Evolutionary conservation across 2,329 filamentous ascomycete species (phyloP).

Genomic region (Incumbomyces delicatus): DNA sequence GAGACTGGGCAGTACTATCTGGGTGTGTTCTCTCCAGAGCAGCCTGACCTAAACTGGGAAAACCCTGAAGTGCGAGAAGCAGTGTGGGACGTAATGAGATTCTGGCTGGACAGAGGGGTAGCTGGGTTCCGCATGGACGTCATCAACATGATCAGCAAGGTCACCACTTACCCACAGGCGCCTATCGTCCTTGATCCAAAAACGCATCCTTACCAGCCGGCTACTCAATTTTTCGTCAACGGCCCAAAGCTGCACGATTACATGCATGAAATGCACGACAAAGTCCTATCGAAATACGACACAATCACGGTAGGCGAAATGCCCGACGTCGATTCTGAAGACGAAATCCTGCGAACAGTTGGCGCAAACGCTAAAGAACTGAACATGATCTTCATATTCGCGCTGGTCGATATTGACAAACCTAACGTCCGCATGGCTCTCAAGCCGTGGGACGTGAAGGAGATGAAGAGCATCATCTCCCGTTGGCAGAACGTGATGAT

Average conservation of each 20-base stretch:
- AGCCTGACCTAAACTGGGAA: conserved; percentile 84
- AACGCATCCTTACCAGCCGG: conserved; percentile 37
- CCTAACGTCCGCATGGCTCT: conserved; percentile 23
- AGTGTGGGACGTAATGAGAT: conserved; percentile 63
- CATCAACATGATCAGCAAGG: conserved; percentile 53
- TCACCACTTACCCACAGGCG: conserved; percentile 42
- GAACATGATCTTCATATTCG: conserved; percentile 35
- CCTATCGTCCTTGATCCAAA: conserved; percentile 29
- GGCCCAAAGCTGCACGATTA: conserved; percentile 32
- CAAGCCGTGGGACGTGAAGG: conserved; percentile 32
- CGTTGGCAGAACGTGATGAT: conserved; percentile 42
- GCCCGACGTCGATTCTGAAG: conserved; percentile 26
- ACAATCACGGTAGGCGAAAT: conserved; percentile 34
- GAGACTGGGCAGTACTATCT: conserved; percentile 66
- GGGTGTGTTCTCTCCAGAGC: conserved; percentile 63
- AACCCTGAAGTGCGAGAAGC: conserved; percentile 57
- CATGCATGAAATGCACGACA: conserved; percentile 27
- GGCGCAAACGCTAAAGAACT: conserved; percentile 27
- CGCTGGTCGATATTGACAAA: conserved; percentile 25
- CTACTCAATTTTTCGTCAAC: conserved; percentile 29
- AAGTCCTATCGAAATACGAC: conserved; percentile 28
- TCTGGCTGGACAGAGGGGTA: conserved; percentile 67
- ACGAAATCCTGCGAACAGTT: conserved; percentile 31
- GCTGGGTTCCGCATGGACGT: conserved; percentile 68
- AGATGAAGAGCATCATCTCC: conserved; percentile 32